These are phyloP conservation scores for Apiotrichum mycotoxinovorans DNA, from an alignment of 1,284 basidiomycete species.

Conservation along the genomic window DNA sequence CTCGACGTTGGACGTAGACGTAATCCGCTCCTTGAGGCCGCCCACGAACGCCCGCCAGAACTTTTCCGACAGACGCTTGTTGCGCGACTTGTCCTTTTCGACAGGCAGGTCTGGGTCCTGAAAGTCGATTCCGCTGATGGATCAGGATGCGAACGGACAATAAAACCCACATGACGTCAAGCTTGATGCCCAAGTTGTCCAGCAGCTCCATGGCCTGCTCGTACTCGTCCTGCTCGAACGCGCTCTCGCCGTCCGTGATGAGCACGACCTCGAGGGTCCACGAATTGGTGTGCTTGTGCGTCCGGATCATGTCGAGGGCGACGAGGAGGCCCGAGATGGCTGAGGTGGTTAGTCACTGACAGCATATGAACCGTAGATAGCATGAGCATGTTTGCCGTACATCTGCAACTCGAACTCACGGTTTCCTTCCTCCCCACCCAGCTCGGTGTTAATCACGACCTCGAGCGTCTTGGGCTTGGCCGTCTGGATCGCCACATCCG, in stretches of 20 bases:
- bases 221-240: slow-evolving; percentile 57
- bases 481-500: slow-evolving; percentile 72
- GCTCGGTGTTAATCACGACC: slow-evolving; percentile 65
- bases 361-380: neutral
- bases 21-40: slow-evolving; percentile 52
- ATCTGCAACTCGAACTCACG: slow-evolving; percentile 34
- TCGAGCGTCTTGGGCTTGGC: slow-evolving; percentile 72
- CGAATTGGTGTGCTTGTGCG: slow-evolving; percentile 60
- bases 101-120: slow-evolving; percentile 26
- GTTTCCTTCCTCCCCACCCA: slow-evolving; percentile 46
- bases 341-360: slow-evolving; percentile 43
- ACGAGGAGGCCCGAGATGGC: slow-evolving; percentile 85
- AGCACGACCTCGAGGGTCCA: slow-evolving; percentile 79
- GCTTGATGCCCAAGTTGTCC: slow-evolving; percentile 60
- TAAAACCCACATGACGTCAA: slow-evolving; percentile 56
- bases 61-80: slow-evolving; percentile 65
- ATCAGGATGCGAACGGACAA: neutral
- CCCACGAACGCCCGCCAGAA: slow-evolving; percentile 60
- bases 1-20: slow-evolving; percentile 47
- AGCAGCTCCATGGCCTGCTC: slow-evolving; percentile 64
- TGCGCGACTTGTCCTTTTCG: slow-evolving; percentile 37
- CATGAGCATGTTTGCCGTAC: too few relatives aligned
- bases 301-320: slow-evolving; percentile 63
- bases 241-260: slow-evolving; percentile 66
- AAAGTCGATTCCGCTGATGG: slow-evolving; percentile 38